These are phyloP conservation scores for Daldinia concentrica DNA, from an alignment of 495 filamentous ascomycete genomes.

Conservation along the genomic window DNA sequence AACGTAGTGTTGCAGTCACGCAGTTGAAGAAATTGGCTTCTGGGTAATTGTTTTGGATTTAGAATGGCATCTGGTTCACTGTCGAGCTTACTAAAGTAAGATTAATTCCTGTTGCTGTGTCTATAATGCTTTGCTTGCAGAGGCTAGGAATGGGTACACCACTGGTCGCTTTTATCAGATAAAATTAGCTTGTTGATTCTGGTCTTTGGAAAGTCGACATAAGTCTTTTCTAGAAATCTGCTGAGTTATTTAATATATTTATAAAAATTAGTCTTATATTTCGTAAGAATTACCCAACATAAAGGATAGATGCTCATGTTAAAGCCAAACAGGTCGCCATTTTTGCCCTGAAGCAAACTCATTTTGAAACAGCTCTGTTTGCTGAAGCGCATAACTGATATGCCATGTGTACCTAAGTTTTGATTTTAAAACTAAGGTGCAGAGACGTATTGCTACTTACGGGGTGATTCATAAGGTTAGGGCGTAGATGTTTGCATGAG, in stretches of 20 bases:
- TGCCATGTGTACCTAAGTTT: no score
- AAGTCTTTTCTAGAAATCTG: background rate
- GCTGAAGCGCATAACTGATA: no score
- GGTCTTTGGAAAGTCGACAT: background rate
- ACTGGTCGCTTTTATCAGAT: background rate
- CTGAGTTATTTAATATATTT: background rate
- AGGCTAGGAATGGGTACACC: background rate
- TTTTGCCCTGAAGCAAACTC: no score
- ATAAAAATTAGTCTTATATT: no score
- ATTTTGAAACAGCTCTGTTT: no score
- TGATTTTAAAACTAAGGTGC: no score
- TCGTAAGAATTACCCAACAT: no score
- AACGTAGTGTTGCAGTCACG: constrained; percentile 16
- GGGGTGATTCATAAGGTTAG: background rate
- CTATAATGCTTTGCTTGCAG: background rate
- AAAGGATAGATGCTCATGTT: no score
- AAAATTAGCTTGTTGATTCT: background rate
- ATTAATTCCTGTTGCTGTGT: background rate
- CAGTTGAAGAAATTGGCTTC: constrained; percentile 25
- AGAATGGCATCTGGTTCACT: no score
- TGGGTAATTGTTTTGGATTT: background rate
- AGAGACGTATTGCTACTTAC: background rate
- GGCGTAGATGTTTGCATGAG: background rate
- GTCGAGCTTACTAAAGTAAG: no score
- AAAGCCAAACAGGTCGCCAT: no score